Evolutionary conservation across 192 early-diverging fungal species (phyloP).

Genomic region (Backusella tuberculispora): DNA sequence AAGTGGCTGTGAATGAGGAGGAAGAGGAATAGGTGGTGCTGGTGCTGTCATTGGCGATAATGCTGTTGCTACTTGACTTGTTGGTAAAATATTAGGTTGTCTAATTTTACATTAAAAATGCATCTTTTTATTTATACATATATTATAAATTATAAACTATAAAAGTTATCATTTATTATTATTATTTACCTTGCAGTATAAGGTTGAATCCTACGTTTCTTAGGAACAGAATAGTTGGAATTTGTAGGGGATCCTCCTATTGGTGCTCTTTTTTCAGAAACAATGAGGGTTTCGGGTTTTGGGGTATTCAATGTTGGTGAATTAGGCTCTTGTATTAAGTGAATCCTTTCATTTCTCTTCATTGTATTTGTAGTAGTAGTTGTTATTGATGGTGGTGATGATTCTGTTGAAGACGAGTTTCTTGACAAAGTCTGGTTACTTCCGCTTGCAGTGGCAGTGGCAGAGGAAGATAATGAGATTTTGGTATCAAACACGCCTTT

Average conservation of each 20-base stretch:
- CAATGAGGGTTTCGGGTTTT: neutral
- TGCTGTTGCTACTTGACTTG: neutral
- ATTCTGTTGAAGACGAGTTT: neutral
- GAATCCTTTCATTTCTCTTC: neutral
- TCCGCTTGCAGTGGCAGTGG: neutral
- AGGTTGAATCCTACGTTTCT: slow-evolving; percentile 2
- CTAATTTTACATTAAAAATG: neutral
- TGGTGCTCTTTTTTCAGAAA: neutral
- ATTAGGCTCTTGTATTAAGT: slow-evolving; percentile 1
- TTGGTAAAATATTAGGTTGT: neutral
- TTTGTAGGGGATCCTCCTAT: neutral
- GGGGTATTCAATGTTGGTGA: neutral
- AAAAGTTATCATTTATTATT: neutral
- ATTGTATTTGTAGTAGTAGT: neutral
- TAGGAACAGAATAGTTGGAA: neutral
- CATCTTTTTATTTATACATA: neutral
- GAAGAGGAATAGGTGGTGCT: too few species aligned
- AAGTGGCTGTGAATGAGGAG: too few species aligned
- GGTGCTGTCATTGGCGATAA: neutral
- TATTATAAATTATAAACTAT: neutral
- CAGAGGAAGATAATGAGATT: neutral
- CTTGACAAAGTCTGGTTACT: neutral
- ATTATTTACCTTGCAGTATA: neutral
- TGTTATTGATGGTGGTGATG: neutral
- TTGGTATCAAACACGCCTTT: slow-evolving; percentile 14